Evolutionary conservation across 2,329 filamentous ascomycete genomes (phyloP).

Genomic region (Aspergillus arachidicola): DNA sequence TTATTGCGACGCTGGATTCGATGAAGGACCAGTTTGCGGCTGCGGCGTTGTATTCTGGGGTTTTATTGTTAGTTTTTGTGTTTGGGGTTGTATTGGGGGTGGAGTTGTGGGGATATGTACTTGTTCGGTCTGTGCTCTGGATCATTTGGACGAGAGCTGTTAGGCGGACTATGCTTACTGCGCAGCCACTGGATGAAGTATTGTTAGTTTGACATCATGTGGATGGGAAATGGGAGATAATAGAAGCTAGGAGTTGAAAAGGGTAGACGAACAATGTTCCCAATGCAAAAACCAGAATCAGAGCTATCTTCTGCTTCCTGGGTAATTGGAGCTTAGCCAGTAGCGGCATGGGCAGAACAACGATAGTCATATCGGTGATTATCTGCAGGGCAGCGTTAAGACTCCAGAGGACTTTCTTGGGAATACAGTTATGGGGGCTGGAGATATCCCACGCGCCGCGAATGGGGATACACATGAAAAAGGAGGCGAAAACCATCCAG

Average conservation of each 20-base stretch:
- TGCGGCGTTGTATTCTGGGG: constrained; percentile 24
- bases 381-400: constrained; percentile 34
- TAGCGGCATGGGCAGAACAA: constrained; percentile 31
- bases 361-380: constrained; percentile 26
- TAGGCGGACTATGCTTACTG: constrained; percentile 29
- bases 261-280: constrained; percentile 29
- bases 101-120: constrained; percentile 16
- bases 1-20: constrained; percentile 34
- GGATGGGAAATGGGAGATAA: too few species aligned
- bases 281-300: constrained; percentile 32
- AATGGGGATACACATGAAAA: constrained; percentile 32
- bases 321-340: constrained; percentile 28
- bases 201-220: neutral
- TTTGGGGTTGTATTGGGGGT: too few species aligned
- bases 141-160: constrained; percentile 22
- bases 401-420: constrained; percentile 27
- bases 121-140: constrained; percentile 18
- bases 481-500: constrained; percentile 31
- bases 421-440: constrained; percentile 21
- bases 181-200: constrained; percentile 27
- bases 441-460: constrained; percentile 26
- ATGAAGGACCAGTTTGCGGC: constrained; percentile 35
- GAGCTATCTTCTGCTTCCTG: constrained; percentile 22
- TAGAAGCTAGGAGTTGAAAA: neutral
- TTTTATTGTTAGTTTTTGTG: neutral